A percentile compares a stretch with the other conserved stretches of the same genome.
Evolutionary conservation across 768 basidiomycete genomes (phyloP).

Genomic region (Phanerochaete carnosa): DNA sequence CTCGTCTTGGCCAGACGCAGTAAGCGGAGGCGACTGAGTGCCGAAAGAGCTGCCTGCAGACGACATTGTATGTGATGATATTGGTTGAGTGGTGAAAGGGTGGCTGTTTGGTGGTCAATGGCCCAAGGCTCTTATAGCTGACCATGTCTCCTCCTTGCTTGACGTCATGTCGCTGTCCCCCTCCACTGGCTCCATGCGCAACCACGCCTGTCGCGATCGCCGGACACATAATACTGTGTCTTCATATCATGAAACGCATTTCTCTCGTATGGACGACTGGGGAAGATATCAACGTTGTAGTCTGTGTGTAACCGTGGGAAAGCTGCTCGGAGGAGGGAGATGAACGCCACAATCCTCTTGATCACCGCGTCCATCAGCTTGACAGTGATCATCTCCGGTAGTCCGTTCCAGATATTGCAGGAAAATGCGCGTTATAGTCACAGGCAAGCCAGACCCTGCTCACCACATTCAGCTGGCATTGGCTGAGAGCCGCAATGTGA

Average conservation of each 20-base stretch:
- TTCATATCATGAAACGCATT: no score
- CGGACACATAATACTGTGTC: no score
- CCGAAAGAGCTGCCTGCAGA: constrained; percentile 31
- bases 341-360: not conserved
- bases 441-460: not conserved
- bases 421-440: not conserved
- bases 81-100: not conserved
- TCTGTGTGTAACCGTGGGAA: not conserved
- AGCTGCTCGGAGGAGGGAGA: not conserved
- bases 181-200: not conserved
- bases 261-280: no score
- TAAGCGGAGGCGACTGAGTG: constrained; percentile 55
- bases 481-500: not conserved
- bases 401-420: not conserved
- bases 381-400: not conserved
- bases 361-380: not conserved
- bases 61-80: constrained; percentile 18
- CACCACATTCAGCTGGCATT: not conserved
- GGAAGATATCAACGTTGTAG: no score
- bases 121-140: not conserved
- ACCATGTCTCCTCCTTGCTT: not conserved
- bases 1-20: constrained; percentile 41
- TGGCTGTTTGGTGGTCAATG: not conserved
- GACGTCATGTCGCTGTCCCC: constrained; percentile 2
- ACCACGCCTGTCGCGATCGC: not conserved